Conservation (phyloP, 352 stramenopile species). For the Pythium aphanidermatum region DNA sequence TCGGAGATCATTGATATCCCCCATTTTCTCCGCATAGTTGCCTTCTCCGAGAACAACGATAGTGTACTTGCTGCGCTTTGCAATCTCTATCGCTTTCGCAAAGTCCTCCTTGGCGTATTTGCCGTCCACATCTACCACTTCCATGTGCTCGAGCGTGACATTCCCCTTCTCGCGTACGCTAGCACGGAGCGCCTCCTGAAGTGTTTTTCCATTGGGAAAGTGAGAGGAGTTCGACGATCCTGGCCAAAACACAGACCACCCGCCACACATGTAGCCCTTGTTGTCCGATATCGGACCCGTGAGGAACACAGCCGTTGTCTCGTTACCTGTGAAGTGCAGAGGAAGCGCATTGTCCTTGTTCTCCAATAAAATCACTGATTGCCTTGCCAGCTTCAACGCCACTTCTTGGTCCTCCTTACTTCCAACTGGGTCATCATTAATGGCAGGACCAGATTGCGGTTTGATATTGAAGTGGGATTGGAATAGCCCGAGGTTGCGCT, state of each 20-base stretch:
- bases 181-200: slow-evolving; percentile 39
- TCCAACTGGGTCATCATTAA: slow-evolving; percentile 25
- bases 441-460: no score
- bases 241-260: slow-evolving; percentile 70
- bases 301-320: slow-evolving; percentile 36
- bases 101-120: slow-evolving; percentile 30
- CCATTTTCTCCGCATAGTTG: slow-evolving; percentile 80
- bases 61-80: slow-evolving; percentile 57
- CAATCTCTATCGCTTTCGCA: slow-evolving; percentile 32
- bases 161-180: background rate
- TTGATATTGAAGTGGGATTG: no score
- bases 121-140: slow-evolving; percentile 47
- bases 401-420: slow-evolving; percentile 41
- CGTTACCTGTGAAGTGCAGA: slow-evolving; percentile 12
- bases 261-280: slow-evolving; percentile 63
- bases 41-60: slow-evolving; percentile 66
- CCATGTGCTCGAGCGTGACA: slow-evolving; percentile 25
- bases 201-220: slow-evolving; percentile 56
- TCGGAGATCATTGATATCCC: slow-evolving; percentile 55
- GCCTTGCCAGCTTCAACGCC: slow-evolving; percentile 54
- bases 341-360: slow-evolving; percentile 50
- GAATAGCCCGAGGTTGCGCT: slow-evolving; percentile 48
- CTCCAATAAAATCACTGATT: slow-evolving; percentile 77
- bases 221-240: slow-evolving; percentile 46
- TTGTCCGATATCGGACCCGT: slow-evolving; percentile 59